A percentile compares a stretch with the other conserved stretches of the same genome.
phyloP scores from a whole-genome alignment of 2,329 filamentous ascomycete species.

The Ophiostoma fasciatum region DNA sequence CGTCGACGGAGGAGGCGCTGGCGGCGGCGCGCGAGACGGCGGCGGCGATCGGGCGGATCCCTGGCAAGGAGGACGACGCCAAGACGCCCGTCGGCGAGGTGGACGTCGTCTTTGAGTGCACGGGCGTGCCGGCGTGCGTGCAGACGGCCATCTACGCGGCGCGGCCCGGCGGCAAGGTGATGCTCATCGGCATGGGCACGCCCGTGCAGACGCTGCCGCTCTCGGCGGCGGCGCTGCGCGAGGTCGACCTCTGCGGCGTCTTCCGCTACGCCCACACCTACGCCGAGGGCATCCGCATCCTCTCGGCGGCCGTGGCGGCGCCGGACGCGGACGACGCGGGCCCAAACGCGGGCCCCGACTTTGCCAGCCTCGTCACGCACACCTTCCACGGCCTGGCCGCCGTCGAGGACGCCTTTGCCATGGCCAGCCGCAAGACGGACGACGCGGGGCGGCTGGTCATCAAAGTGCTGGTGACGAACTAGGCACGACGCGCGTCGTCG shows the following conservation, averaged over 20 bases:
- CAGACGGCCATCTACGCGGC: slow-evolving; percentile 59
- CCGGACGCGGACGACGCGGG: too few species aligned
- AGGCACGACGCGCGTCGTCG: too few species aligned
- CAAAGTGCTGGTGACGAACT: too few species aligned
- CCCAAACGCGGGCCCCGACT: slow-evolving; percentile 47
- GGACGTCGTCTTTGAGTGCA: slow-evolving; percentile 11
- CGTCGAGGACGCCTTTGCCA: slow-evolving; percentile 54
- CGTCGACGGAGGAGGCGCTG: slow-evolving; percentile 37
- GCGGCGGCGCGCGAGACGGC: slow-evolving; percentile 28
- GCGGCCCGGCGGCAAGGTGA: slow-evolving; percentile 51
- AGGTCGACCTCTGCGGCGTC: slow-evolving; percentile 57
- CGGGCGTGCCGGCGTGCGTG: slow-evolving; percentile 33
- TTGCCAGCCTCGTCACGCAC: slow-evolving; percentile 58
- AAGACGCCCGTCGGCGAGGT: slow-evolving; percentile 2
- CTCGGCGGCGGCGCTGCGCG: slow-evolving; percentile 50
- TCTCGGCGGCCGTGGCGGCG: slow-evolving; percentile 24
- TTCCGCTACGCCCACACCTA: slow-evolving; percentile 69
- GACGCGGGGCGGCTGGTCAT: too few species aligned
- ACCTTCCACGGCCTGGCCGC: slow-evolving; percentile 47
- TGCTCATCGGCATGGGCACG: slow-evolving; percentile 60
- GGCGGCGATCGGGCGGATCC: background rate
- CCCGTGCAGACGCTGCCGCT: slow-evolving; percentile 56
- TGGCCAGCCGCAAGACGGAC: too few species aligned
- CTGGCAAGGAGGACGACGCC: background rate
- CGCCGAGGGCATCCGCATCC: slow-evolving; percentile 34